phyloP scores from a whole-genome alignment of 2,329 filamentous ascomycete species.

The Ophioceras dolichostomum region DNA sequence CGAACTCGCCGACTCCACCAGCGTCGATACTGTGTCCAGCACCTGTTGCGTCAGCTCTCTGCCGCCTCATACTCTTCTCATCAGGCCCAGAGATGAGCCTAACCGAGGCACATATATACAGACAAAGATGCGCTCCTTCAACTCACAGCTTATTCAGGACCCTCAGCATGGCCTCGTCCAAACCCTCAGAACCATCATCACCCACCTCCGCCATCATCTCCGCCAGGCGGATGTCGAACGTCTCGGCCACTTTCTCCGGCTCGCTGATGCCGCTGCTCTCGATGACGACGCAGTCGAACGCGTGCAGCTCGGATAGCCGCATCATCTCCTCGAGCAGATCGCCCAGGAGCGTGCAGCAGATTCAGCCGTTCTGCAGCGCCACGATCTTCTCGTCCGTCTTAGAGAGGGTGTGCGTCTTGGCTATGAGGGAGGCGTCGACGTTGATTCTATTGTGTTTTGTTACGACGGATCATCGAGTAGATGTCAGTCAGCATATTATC shows the following conservation, averaged over 20 bases:
- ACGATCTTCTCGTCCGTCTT: constrained; percentile 53
- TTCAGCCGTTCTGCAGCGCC: constrained; percentile 60
- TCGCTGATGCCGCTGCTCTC: constrained; percentile 64
- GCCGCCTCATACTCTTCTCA: no score
- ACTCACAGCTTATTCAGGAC: constrained; percentile 17
- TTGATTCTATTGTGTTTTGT: constrained; percentile 33
- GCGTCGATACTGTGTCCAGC: no score
- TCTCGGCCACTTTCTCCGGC: constrained; percentile 63
- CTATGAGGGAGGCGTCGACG: constrained; percentile 51
- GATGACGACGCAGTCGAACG: constrained; percentile 60
- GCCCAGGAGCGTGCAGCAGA: constrained; percentile 63
- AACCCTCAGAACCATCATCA: constrained; percentile 15
- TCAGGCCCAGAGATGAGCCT: not conserved
- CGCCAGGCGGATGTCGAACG: constrained; percentile 47
- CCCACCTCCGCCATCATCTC: constrained; percentile 28
- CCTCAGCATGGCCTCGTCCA: constrained; percentile 3
- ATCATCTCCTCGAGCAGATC: constrained; percentile 61
- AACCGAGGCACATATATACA: constrained; percentile 19
- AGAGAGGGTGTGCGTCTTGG: constrained; percentile 40
- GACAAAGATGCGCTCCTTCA: no score
- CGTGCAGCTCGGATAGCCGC: constrained; percentile 44
- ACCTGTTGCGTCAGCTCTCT: no score
- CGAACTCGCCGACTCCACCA: constrained; percentile 54
- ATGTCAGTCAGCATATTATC: not conserved
- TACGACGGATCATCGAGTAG: no score